Percentiles rank a stretch among this genome's conserved stretches.
These are phyloP conservation scores for Calcarisporium arbuscula DNA, from an alignment of 2,329 filamentous ascomycete genomes.

Conservation along the genomic window DNA sequence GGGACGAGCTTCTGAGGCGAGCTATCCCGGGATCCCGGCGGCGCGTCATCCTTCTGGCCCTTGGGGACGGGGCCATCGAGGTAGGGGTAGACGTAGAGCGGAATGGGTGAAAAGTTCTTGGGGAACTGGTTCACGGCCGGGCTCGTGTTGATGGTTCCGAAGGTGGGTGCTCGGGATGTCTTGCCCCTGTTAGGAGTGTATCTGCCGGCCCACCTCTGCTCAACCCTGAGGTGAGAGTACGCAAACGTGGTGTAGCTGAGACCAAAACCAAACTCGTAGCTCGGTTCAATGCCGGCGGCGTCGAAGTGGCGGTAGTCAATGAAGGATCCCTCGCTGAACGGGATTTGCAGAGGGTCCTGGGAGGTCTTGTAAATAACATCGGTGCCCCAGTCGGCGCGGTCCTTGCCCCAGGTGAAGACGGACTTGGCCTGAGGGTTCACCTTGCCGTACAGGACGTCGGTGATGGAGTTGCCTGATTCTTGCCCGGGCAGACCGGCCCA, in stretches of 20 bases:
- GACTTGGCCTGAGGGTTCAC: slow-evolving; percentile 72
- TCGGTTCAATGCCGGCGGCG: slow-evolving; percentile 45
- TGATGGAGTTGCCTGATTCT: slow-evolving; percentile 73
- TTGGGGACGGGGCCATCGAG: slow-evolving; percentile 51
- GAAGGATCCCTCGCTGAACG: slow-evolving; percentile 69
- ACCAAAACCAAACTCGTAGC: slow-evolving; percentile 78
- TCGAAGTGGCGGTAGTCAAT: slow-evolving; percentile 70
- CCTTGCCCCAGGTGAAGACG: slow-evolving; percentile 73
- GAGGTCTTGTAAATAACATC: slow-evolving; percentile 57
- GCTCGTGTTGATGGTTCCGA: slow-evolving; percentile 58
- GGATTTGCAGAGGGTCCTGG: slow-evolving; percentile 59
- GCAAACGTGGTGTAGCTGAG: slow-evolving; percentile 74
- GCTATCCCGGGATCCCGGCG: slow-evolving; percentile 48
- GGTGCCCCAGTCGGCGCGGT: slow-evolving; percentile 60
- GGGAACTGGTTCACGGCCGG: slow-evolving; percentile 65
- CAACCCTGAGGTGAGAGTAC: slow-evolving; percentile 61
- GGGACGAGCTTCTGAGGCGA: slow-evolving; percentile 47
- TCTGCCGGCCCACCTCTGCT: slow-evolving; percentile 37
- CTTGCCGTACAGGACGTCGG: slow-evolving; percentile 76
- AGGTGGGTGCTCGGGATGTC: slow-evolving; percentile 56
- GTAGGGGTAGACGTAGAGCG: slow-evolving; percentile 63
- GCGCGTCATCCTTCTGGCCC: too few relatives aligned
- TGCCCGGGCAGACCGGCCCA: slow-evolving; percentile 80
- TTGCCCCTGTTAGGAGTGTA: slow-evolving; percentile 57
- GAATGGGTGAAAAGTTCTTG: slow-evolving; percentile 42